Evolutionary conservation across 768 basidiomycete genomes (phyloP), one percentile per base, ranked within the genome.

Genomic region (Cyclocybe cylindracea): DNA sequence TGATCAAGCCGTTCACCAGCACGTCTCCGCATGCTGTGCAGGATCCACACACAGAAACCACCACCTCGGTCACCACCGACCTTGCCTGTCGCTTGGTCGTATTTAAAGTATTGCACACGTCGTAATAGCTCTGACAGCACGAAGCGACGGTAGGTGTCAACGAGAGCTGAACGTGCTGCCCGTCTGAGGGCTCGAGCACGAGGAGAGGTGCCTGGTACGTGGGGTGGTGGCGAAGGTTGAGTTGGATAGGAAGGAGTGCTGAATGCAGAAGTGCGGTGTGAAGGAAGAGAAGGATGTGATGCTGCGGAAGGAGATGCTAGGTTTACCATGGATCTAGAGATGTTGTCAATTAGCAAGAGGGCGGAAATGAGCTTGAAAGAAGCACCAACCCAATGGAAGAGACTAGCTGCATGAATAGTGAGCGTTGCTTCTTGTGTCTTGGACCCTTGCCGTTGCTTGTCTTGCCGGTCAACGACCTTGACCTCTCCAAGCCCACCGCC

Each of bases 351-450:
- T 44, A 2, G 24, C 16, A 38, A 16, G 5, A 7, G 10, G 41
- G 55, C 35, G 39, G 44, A 48, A 35, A 55, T 19, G n/a, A 24
- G 40, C 41, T 16, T n/a, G 24, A 38, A 39, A 19, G 40, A 14
- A 50, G 38, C n/a, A 65, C 77, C 46, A 70, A 86, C 78, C 83
- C 78, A 52, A 89, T 81, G 37, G 58, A 61, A 7, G 68, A 64
- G 29, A 68, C 63, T 37, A 91, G 70, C 6, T 85, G 79, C 78
- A 85, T 86, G 43, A 89, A 72, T 53, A 90, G 63, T 11, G 89
- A 90, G 39, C 83, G 77, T 58, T 86, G 83, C 58, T 83, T 87
- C 70, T 85, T 88, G 57, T 89, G 85, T 55, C 58, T 59, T 74
- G 79, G 39, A 60, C 60, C 37, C 63, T 60, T 39, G 40, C 35